Evolutionary conservation across 2,329 filamentous ascomycete species (phyloP), one percentile per base, ranked within the genome.

Genomic region (Plectosphaerella sp.): DNA sequence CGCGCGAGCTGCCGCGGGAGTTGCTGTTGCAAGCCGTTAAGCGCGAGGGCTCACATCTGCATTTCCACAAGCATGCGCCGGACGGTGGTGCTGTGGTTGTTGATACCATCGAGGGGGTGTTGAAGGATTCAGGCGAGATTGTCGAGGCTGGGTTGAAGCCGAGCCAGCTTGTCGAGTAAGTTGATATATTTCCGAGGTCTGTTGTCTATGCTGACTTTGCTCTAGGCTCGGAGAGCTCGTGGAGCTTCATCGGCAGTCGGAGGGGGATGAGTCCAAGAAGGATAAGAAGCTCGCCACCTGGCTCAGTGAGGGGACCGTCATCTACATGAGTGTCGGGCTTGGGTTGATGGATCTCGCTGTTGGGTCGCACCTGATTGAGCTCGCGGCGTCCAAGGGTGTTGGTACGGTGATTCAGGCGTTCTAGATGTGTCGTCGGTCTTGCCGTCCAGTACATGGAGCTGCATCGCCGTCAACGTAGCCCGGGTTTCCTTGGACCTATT

Each of bases 91-190:
- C 81, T 14, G 76, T 91, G 24, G 78, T 89, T 5, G 88, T 91
- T 5, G 88, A 91, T 63, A 92, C 87, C 10, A 75, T 96, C 0
- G 86, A 90, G 25, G 89, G 88, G 0, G 91, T 87, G 45, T 67
- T 96, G 43, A 85, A 86, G 60, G 90, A 96, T 64, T 88, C 92
- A 0, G 93, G 93, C 0, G 93, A 97, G 72, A 76, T 97, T 47
- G 87, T 95, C 10, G 83, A 90, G 58, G 89, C 90, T 0, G 85
- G 84, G 0, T 73, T 97, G 25, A 76, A 77, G 20, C 84, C 89
- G 0, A 79, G 84, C 45, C 87, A 95, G 60, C 79, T 97, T 4
- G 89, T 96, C 1, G 93, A 97, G 80, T 83, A 64, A 68, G 79
- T 73, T 6, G 6, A 42, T 49, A 9, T 18, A 46, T 52, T 16